These are phyloP conservation scores for Pseudopyricularia javanii DNA, from an alignment of 2,329 filamentous ascomycete genomes.

Conservation along the genomic window DNA sequence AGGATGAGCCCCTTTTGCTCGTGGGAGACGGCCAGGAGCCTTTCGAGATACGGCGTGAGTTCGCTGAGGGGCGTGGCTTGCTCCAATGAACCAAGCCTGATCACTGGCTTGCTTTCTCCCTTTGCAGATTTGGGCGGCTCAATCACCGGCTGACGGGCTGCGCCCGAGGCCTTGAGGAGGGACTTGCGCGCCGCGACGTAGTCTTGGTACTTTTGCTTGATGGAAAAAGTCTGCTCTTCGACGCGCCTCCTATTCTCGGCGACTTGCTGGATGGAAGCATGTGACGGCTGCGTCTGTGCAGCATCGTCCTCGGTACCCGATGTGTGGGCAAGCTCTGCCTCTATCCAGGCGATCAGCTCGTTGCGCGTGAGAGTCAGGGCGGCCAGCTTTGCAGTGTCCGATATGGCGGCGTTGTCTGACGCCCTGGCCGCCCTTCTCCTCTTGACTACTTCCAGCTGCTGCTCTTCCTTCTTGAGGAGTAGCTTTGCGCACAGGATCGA, in stretches of 20 bases:
- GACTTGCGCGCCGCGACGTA: slow-evolving; percentile 38
- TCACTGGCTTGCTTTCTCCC: slow-evolving; percentile 3
- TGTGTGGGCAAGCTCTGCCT: slow-evolving; percentile 45
- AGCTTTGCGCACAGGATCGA: slow-evolving; percentile 46
- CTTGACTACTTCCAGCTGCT: slow-evolving; percentile 35
- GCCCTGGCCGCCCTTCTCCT: slow-evolving; percentile 8
- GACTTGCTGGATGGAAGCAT: slow-evolving; percentile 9
- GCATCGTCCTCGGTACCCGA: slow-evolving; percentile 20
- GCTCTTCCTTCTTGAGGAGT: slow-evolving; percentile 42
- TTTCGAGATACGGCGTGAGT: slow-evolving; percentile 43
- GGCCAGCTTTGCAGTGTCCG: slow-evolving; percentile 27
- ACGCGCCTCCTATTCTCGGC: slow-evolving; percentile 14
- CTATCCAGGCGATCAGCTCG: slow-evolving; percentile 54
- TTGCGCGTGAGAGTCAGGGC: slow-evolving; percentile 44
- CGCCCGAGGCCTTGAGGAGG: slow-evolving; percentile 23
- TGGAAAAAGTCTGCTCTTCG: slow-evolving; percentile 27
- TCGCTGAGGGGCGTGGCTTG: slow-evolving; percentile 24
- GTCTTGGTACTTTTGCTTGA: slow-evolving; percentile 39
- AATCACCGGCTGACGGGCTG: slow-evolving; percentile 4
- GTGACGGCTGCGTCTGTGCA: slow-evolving; percentile 7
- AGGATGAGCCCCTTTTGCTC: slow-evolving; percentile 44
- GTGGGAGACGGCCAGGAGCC: slow-evolving; percentile 36
- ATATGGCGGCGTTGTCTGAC: slow-evolving; percentile 1
- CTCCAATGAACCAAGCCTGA: slow-evolving; percentile 1
- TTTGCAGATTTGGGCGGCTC: slow-evolving; percentile 1